Conservation (phyloP, 805 yeast species). For the Candida morakotiae region DNA sequence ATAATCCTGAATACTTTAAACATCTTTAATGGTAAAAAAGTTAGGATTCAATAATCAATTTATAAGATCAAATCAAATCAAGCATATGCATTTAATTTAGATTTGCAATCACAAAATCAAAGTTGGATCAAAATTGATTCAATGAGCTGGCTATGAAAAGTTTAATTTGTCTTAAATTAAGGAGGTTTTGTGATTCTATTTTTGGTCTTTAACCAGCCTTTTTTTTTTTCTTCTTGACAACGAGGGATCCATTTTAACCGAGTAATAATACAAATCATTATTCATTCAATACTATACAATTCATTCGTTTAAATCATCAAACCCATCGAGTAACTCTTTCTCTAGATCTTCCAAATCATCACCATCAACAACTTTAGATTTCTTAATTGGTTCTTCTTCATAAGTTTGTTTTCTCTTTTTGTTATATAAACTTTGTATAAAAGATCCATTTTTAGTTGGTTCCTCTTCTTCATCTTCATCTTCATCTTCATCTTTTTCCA, state of each 20-base stretch:
- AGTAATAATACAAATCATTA: too few relatives aligned
- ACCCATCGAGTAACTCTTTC: conserved; percentile 47
- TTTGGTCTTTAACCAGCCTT: too few relatives aligned
- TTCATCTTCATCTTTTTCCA: conserved; percentile 21
- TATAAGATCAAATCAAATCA: too few relatives aligned
- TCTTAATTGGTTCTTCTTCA: conserved; percentile 12
- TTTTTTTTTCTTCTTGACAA: neutral
- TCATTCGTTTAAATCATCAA: conserved; percentile 43
- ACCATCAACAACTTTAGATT: neutral
- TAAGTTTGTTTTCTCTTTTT: conserved; percentile 14
- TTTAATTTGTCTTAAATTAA: neutral
- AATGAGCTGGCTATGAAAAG: neutral
- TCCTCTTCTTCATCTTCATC: conserved; percentile 24
- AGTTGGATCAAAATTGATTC: too few relatives aligned
- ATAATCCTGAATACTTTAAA: conserved; percentile 30
- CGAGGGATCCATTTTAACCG: neutral
- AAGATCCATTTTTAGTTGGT: conserved; percentile 15
- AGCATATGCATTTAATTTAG: too few relatives aligned
- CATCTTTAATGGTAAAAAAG: conserved; percentile 11
- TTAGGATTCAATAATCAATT: too few relatives aligned
- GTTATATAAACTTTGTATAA: conserved; percentile 22
- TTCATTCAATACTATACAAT: too few relatives aligned
- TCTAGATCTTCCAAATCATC: conserved; percentile 45
- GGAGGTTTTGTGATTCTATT: too few relatives aligned
- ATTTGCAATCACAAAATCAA: neutral